Conservation (phyloP, 2,329 filamentous ascomycete genomes). For the Cucurbitaria berberidis region DNA sequence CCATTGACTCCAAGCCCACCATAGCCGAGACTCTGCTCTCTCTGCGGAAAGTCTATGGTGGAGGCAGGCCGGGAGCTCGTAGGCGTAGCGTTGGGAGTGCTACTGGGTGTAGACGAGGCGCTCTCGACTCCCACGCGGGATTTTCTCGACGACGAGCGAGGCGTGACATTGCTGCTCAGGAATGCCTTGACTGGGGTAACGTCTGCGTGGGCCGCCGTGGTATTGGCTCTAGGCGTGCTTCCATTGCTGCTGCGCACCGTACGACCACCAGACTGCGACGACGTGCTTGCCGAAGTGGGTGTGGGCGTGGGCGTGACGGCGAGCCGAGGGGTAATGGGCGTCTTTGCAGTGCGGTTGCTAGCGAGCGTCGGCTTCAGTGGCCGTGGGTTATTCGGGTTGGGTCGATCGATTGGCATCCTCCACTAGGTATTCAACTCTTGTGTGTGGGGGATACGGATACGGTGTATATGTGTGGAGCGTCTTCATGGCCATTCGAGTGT, state of each 20-base stretch:
- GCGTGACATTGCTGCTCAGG: slow-evolving; percentile 74
- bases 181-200: slow-evolving; percentile 62
- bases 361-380: slow-evolving; percentile 74
- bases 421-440: slow-evolving; percentile 20
- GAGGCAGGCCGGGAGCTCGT: slow-evolving; percentile 43
- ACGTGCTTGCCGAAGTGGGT: slow-evolving; percentile 33
- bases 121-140: slow-evolving; percentile 69
- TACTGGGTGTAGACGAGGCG: slow-evolving; percentile 68
- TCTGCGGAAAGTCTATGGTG: slow-evolving; percentile 36
- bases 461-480: slow-evolving; percentile 23
- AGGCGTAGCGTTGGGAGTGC: slow-evolving; percentile 60
- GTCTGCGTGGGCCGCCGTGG: slow-evolving; percentile 57
- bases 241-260: slow-evolving; percentile 35
- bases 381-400: slow-evolving; percentile 59
- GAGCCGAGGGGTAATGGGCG: slow-evolving; percentile 66
- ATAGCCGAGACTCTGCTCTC: slow-evolving; percentile 35
- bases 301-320: slow-evolving; percentile 49
- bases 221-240: slow-evolving; percentile 39
- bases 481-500: slow-evolving; percentile 39
- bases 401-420: slow-evolving; percentile 49
- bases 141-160: slow-evolving; percentile 76
- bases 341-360: slow-evolving; percentile 61
- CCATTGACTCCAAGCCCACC: slow-evolving; percentile 30
- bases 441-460: slow-evolving; percentile 18
- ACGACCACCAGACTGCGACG: slow-evolving; percentile 37